phyloP scores from a whole-genome alignment of 2,329 filamentous ascomycete genomes.

The Cyphellophora attinorum region DNA sequence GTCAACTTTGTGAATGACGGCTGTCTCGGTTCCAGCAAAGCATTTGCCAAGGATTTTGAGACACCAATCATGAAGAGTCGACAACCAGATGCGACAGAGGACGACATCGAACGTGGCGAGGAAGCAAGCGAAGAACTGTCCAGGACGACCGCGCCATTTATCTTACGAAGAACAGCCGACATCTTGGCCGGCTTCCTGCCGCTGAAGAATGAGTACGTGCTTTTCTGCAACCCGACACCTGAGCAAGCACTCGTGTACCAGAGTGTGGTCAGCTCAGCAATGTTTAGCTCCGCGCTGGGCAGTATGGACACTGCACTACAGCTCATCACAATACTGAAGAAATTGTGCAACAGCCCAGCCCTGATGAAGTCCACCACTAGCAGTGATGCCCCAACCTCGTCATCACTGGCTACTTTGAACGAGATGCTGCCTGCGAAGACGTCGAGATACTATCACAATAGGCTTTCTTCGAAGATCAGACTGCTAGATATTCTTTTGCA shows the following conservation, averaged over 20 bases:
- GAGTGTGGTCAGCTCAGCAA: slow-evolving; percentile 53
- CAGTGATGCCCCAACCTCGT: slow-evolving; percentile 36
- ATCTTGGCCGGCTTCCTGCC: slow-evolving; percentile 58
- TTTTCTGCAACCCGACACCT: slow-evolving; percentile 55
- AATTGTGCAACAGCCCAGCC: slow-evolving; percentile 62
- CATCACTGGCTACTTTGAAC: slow-evolving; percentile 36
- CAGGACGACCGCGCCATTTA: slow-evolving; percentile 52
- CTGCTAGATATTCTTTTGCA: slow-evolving; percentile 58
- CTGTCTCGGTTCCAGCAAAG: slow-evolving; percentile 50
- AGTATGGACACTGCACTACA: slow-evolving; percentile 53
- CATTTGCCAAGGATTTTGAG: slow-evolving; percentile 57
- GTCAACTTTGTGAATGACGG: slow-evolving; percentile 62
- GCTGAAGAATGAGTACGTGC: slow-evolving; percentile 57
- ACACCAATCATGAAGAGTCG: slow-evolving; percentile 53
- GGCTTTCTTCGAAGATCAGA: slow-evolving; percentile 55
- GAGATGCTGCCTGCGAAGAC: slow-evolving; percentile 46
- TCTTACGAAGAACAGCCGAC: slow-evolving; percentile 56
- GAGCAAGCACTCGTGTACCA: slow-evolving; percentile 54
- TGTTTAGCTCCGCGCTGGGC: slow-evolving; percentile 53
- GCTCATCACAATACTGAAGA: slow-evolving; percentile 64
- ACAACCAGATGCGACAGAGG: slow-evolving; percentile 52
- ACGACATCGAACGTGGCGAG: slow-evolving; percentile 56
- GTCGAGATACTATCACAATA: slow-evolving; percentile 43
- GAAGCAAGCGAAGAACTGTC: slow-evolving; percentile 52
- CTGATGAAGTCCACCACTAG: slow-evolving; percentile 45